These are phyloP conservation scores for Paraglomus brasilianum DNA, from an alignment of 192 early-diverging fungal species.

Conservation along the genomic window DNA sequence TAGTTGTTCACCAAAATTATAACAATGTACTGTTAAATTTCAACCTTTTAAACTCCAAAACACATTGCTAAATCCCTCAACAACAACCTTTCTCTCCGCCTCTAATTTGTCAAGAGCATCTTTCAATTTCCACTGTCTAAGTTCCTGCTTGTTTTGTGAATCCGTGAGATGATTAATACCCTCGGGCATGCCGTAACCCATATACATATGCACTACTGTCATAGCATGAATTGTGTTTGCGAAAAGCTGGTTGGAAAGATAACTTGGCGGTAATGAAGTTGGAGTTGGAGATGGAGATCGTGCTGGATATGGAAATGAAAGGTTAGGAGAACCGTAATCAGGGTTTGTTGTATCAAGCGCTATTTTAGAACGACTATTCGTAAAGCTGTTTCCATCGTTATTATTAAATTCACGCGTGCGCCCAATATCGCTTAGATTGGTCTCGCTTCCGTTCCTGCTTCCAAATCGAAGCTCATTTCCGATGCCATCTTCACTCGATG, in stretches of 20 bases:
- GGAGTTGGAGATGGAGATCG: no score
- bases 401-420: background rate
- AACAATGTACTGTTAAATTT: slow-evolving; percentile 2
- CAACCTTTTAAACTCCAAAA: background rate
- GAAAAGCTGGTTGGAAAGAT: background rate
- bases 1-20: background rate
- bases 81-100: slow-evolving; percentile 13
- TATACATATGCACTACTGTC: slow-evolving; percentile 14
- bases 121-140: slow-evolving; percentile 14
- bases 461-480: background rate
- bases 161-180: background rate
- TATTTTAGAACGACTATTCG: background rate
- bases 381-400: background rate
- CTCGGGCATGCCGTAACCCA: slow-evolving; percentile 5
- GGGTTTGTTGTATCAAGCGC: background rate
- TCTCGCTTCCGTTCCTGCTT: background rate
- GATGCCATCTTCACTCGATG: background rate
- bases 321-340: background rate
- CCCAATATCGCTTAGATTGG: background rate
- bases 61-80: background rate
- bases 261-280: no score
- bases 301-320: no score
- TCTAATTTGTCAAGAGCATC: slow-evolving; percentile 21
- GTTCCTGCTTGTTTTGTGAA: background rate
- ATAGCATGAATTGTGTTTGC: slow-evolving; percentile 11